Evolutionary conservation across 257 asterid species (phyloP), one percentile per base, ranked within the genome.

Genomic region (Solanum tacnaense): DNA sequence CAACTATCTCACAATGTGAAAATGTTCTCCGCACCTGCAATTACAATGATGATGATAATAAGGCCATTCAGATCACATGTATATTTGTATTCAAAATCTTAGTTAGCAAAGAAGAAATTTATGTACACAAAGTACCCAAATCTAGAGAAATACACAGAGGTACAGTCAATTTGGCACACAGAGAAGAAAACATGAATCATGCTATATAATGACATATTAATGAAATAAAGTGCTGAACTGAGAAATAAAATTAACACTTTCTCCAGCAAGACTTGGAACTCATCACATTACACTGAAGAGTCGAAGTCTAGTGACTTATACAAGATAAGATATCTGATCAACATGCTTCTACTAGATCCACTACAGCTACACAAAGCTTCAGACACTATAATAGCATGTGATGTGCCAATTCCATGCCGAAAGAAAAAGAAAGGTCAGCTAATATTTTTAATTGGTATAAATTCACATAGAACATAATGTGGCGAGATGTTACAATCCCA

Each of bases 11-110:
- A 87, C 91, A 73, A 32, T 18, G 88, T 36, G 86, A 82, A 75
- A 89, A 89, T 56, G 91, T 75, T 75, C 74, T 87, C 71, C 83
- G 38, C 75, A 89, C 90, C 91, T 89, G 56, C 68, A 89, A 62
- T 27, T 29, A 81, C 85, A 49, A 46, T 49, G 3, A 78, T 78
- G 23, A 41, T 25, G 21, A 16, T 52, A 52, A 39, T 6, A 39
- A 38, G 25, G 62, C 15, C 65, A 25, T 46, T 81, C 29, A 81
- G 41, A 15, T 79, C 84, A 44, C 38, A 79, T 41, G 65, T 76
- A 76, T 39, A 23, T 38, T 71, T 71, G 79, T 44, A 36, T 20
- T 74, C 82, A 74, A 10, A 74, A 74, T 74, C 49, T 35, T 36
- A 74, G 52, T 74, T 36, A 76, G 58, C 35, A 11, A 38, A 12